These are phyloP conservation scores for Lentithecium fluviatile DNA, from an alignment of 495 filamentous ascomycete species.

Conservation along the genomic window DNA sequence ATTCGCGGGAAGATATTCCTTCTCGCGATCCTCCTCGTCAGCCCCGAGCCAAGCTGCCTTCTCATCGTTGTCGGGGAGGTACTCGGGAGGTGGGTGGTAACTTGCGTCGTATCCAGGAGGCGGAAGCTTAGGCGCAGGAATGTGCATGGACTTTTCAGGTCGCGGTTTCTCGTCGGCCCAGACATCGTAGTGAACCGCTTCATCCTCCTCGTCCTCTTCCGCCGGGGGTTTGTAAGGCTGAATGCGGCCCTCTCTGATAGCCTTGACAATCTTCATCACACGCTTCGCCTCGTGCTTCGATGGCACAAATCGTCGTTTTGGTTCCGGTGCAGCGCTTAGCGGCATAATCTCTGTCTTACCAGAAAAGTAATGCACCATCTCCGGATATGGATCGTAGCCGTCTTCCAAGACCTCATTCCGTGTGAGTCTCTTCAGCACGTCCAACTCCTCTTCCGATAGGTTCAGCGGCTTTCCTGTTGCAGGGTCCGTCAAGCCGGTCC, in stretches of 20 bases:
- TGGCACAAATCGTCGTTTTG: slow-evolving; percentile 90
- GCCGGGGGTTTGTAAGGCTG: slow-evolving; percentile 82
- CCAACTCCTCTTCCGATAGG: slow-evolving; percentile 81
- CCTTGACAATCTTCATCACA: slow-evolving; percentile 96
- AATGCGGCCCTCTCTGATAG: slow-evolving; percentile 91
- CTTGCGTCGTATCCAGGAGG: slow-evolving; percentile 93
- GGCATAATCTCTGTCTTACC: slow-evolving; percentile 90
- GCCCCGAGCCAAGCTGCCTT: slow-evolving; percentile 82
- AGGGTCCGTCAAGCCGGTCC: slow-evolving; percentile 93
- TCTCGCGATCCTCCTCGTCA: slow-evolving; percentile 87
- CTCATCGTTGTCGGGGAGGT: slow-evolving; percentile 82
- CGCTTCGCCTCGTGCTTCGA: slow-evolving; percentile 98
- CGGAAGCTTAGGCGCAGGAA: slow-evolving; percentile 92
- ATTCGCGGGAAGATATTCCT: slow-evolving; percentile 79
- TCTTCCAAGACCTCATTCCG: slow-evolving; percentile 86
- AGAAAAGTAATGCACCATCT: slow-evolving; percentile 89
- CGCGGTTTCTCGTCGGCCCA: slow-evolving; percentile 88
- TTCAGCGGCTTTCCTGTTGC: slow-evolving; percentile 88
- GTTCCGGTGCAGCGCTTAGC: slow-evolving; percentile 88
- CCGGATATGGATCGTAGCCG: slow-evolving; percentile 85
- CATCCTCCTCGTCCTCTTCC: slow-evolving; percentile 67
- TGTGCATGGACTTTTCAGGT: slow-evolving; percentile 86
- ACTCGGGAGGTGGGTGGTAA: slow-evolving; percentile 95
- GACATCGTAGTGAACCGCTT: slow-evolving; percentile 75
- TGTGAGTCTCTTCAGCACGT: slow-evolving; percentile 83